Conservation (phyloP, 2,329 filamentous ascomycete species). For the Xylariaceae sp. region DNA sequence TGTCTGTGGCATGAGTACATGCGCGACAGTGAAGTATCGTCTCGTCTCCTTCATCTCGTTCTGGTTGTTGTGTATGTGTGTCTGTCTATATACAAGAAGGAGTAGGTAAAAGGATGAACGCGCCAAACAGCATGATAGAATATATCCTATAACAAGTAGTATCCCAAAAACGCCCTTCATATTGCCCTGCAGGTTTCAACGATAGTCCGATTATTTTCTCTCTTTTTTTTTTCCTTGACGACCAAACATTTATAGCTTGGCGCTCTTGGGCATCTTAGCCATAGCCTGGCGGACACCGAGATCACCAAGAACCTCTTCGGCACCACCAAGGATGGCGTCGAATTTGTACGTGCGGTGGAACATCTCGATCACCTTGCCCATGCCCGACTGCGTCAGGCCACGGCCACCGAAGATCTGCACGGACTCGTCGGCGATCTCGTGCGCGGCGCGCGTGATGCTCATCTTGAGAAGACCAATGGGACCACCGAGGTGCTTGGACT, state of each 20-base stretch:
- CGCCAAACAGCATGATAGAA: no score
- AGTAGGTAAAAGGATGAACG: no score
- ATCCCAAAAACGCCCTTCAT: no score
- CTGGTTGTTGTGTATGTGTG: no score
- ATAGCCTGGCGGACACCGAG: conserved; percentile 79
- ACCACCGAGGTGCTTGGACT: conserved; percentile 68
- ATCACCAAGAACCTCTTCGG: conserved; percentile 77
- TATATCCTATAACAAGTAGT: no score
- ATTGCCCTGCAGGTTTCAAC: neutral
- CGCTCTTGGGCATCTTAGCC: conserved; percentile 71
- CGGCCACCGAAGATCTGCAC: conserved; percentile 84
- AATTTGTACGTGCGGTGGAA: conserved; percentile 84
- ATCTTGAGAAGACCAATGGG: conserved; percentile 81
- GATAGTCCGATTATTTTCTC: neutral
- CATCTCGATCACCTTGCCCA: conserved; percentile 78
- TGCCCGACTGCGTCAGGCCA: conserved; percentile 72
- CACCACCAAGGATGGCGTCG: conserved; percentile 70
- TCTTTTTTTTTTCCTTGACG: neutral
- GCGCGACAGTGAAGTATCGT: no score
- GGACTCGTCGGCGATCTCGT: conserved; percentile 78
- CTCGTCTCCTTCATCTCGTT: no score
- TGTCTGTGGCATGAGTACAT: no score
- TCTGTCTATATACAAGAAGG: no score
- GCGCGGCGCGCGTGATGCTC: conserved; percentile 67
- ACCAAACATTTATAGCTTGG: conserved; percentile 56